Base-by-base conservation (phyloP, 257 asterid species). In the Eucommia ulmoides region DNA sequence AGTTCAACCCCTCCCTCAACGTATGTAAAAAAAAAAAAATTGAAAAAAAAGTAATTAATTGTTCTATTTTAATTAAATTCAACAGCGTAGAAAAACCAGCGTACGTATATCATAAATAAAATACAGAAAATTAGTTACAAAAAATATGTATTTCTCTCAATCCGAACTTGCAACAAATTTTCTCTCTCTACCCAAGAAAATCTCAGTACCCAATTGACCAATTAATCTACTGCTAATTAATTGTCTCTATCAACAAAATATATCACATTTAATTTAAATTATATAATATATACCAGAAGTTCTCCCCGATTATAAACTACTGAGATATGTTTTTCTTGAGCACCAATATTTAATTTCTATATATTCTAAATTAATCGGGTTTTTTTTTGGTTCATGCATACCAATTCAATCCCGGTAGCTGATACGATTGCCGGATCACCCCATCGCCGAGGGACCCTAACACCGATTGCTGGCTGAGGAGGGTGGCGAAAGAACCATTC, bases 361-460 rank as follows among this genome's bases (percentile, higher is more conserved):
- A n/a, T n/a, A n/a, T n/a, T n/a, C n/a, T n/a, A n/a, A n/a, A 35
- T 15, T 3, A 35, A 18, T 1, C 16, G 0, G n/a, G 15, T 35
- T 2, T 1, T 10, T 2, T 35, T 42, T 16, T 0, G 24, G 38
- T 35, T 53, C 54, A 85, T 1, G 81, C 56, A 60, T 75, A 86
- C 96, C 96, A 86, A 58, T 70, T 74, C 61, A 70, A 57, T 23
- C 71, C 66, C 0, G 72, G 22, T 6, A 67, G 71, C 61, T 67
- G 75, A 51, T 65, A 69, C n/a, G 80, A 69, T 47, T 74, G 76
- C 56, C 75, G 72, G 18, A 82, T 77, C 17, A 75, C 86, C 53
- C 92, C 93, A 8, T 82, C 94, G 1, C 74, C 78, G 1, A 78
- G 67, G 18, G 71, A 67, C 2, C 92, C 96, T 6, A 84, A 58